Evolutionary conservation across 2,329 filamentous ascomycete genomes (phyloP), one percentile per base, ranked within the genome.

Genomic region (Dryadomyces sulphureus): DNA sequence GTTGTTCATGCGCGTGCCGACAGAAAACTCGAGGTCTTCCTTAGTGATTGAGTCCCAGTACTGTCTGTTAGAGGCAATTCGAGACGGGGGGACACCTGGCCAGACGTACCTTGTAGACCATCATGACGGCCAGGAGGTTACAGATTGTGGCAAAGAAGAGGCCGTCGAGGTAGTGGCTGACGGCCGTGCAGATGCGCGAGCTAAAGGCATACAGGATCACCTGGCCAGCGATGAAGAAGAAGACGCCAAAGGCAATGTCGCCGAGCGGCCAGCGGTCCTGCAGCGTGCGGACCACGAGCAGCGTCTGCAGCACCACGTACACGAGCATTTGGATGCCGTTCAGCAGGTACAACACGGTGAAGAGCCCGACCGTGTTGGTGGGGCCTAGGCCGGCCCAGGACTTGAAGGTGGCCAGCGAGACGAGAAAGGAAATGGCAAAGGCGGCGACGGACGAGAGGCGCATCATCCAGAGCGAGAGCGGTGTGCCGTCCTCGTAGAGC

Each of bases 21-120:
- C 92, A 3, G 88, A 94, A 65, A 98, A 98, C 62, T 98, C 92
- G 54, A 98, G 81, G 62, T 98, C 92, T 66, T 98, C 92, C 59
- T 85, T 88, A 20, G 92, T 98, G 63, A 98, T 98, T 16, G 89
- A 95, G 60, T 98, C 92, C 92, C 92, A 98, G 70, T 94, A 98
- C 88, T 92, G 40, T 2, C 21, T 11, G 24, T 25, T n/a, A 16
- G 41, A 9, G 14, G n/a, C n/a, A 16, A 16, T n/a, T 38, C 7
- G 20, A 45, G 30, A 21, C 4, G 16, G 7, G 45, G 25, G 8
- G 8, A 4, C 11, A 4, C 7, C n/a, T 38, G 36, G 30, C 43
- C n/a, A 34, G 19, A 56, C 65, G 45, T 65, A 73, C 87, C 82
- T 98, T 98, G 75, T 98, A 98, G 34, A 98, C 81, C 92, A 96